Base-by-base conservation (phyloP, 495 filamentous ascomycete species). In the Alectoria sarmentosa region DNA sequence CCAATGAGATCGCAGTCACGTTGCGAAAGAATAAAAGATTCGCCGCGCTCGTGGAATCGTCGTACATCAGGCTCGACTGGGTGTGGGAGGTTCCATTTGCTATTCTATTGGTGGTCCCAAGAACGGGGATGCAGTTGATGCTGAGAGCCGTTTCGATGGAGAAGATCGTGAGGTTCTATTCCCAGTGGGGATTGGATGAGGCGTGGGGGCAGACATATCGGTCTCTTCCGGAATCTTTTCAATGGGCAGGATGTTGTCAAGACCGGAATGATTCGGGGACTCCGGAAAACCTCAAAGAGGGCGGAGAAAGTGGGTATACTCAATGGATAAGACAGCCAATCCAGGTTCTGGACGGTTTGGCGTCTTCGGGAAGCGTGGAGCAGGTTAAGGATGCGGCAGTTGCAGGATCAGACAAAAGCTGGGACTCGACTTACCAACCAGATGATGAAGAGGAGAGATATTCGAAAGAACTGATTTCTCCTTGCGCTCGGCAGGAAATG, bases 11-110 rank as follows among this genome's bases (percentile, higher is more conserved):
- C 28, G 36, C 55, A 19, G 54, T 64, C 38, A 64, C 41, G 26
- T 36, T 64, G 19, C 62, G 52, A n/a, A 55, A 55, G 52, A 55
- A 55, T 7, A 55, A 55, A 17, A 55, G 26, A 21, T 55, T 34
- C n/a, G 34, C 19, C 10, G 28, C 52, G 30, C 28, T 55, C 30
- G 52, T 55, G 52, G 52, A 55, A 34, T 15, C 1, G 8, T 55
- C 52, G 21, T 55, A 55, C 11, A 30, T 55, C 17, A 32, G 30
- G 52, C 52, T 55, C 52, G 52, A 55, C 52, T 55, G 14, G 28
- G 52, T 55, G 15, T 55, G 52, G 52, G 52, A 55, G 30, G 52
- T 55, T 15, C 48, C 48, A 17, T 30, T 55, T 34, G 52, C 52
- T 5, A 34, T 34, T 30, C 17, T 55, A 21, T 11, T 21, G 17